phyloP scores from a whole-genome alignment of 2,329 filamentous ascomycete species.

The Bretziella fagacearum region DNA sequence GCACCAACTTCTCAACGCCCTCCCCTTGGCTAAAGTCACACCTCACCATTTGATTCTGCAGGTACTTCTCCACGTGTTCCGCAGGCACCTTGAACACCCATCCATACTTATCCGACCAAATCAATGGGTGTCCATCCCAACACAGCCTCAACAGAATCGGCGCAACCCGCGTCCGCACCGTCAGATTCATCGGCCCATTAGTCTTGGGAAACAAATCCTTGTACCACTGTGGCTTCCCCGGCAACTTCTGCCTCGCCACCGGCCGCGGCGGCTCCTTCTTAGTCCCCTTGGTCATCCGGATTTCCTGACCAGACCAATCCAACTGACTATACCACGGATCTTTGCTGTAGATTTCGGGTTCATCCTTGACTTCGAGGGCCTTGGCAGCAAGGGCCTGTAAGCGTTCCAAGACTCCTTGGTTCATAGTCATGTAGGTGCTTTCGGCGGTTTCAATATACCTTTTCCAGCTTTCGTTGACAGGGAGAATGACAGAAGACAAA shows the following conservation, averaged over 20 bases:
- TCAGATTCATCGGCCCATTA: constrained; percentile 53
- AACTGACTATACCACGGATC: constrained; percentile 89
- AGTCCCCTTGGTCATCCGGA: constrained; percentile 82
- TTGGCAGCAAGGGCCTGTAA: constrained; percentile 57
- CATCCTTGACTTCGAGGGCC: constrained; percentile 56
- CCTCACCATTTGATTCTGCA: constrained; percentile 50
- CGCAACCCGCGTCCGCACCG: constrained; percentile 74
- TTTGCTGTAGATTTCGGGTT: constrained; percentile 50
- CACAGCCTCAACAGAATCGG: constrained; percentile 67
- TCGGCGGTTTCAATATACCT: constrained; percentile 72
- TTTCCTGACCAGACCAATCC: constrained; percentile 87
- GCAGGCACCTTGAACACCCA: constrained; percentile 75
- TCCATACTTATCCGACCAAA: constrained; percentile 85
- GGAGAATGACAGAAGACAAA: constrained; percentile 82
- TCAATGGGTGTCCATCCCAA: constrained; percentile 77
- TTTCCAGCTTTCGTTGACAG: constrained; percentile 77
- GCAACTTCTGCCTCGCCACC: constrained; percentile 73
- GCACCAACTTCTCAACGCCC: constrained; percentile 42
- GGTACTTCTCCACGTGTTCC: constrained; percentile 45
- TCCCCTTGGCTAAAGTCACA: constrained; percentile 52
- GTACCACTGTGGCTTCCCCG: constrained; percentile 92
- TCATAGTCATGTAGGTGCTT: constrained; percentile 61
- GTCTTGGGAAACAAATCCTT: constrained; percentile 67
- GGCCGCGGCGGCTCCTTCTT: constrained; percentile 65
- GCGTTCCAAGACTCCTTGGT: constrained; percentile 60